These are phyloP conservation scores for Rhizopogon vesiculosus DNA, from an alignment of 768 basidiomycete genomes.

Conservation along the genomic window DNA sequence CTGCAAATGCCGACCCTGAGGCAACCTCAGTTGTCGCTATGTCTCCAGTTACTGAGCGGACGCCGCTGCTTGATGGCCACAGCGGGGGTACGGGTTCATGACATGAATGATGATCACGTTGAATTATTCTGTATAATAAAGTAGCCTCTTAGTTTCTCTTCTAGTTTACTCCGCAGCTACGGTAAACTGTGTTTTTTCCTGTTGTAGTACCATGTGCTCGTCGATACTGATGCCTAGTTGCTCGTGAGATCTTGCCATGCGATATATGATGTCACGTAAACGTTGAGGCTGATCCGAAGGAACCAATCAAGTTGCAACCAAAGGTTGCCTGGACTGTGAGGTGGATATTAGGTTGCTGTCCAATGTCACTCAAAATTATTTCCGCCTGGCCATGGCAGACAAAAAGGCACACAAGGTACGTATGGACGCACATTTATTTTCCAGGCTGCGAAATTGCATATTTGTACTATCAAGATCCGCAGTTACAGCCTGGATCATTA, in stretches of 20 bases:
- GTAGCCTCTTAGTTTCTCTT: not conserved
- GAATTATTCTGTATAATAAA: slow-evolving; percentile 18
- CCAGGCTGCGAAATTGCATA: not conserved
- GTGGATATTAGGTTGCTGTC: not conserved
- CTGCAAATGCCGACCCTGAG: slow-evolving; percentile 3
- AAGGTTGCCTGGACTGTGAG: not conserved
- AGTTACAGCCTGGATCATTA: slow-evolving; percentile 9
- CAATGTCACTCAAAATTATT: slow-evolving; percentile 5
- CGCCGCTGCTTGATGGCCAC: slow-evolving; percentile 25
- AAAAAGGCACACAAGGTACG: slow-evolving; percentile 28
- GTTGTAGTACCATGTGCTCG: not conserved
- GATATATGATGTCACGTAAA: not conserved
- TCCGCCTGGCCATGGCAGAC: slow-evolving; percentile 13
- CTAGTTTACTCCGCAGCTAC: not conserved
- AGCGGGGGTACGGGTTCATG: slow-evolving; percentile 9
- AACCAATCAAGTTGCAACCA: slow-evolving; percentile 1
- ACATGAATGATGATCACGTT: slow-evolving; percentile 11
- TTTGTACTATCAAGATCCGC: slow-evolving; percentile 2
- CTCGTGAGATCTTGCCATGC: not conserved
- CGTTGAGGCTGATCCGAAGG: not conserved
- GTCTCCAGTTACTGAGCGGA: slow-evolving; percentile 23
- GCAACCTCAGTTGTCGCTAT: slow-evolving; percentile 11
- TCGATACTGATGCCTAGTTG: not conserved
- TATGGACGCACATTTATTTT: slow-evolving; percentile 9
- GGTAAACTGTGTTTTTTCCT: not conserved